Percentiles rank a stretch among this genome's conserved stretches.
These are phyloP conservation scores for Lactarius sanguifluus DNA, from an alignment of 768 basidiomycete genomes.

Conservation along the genomic window DNA sequence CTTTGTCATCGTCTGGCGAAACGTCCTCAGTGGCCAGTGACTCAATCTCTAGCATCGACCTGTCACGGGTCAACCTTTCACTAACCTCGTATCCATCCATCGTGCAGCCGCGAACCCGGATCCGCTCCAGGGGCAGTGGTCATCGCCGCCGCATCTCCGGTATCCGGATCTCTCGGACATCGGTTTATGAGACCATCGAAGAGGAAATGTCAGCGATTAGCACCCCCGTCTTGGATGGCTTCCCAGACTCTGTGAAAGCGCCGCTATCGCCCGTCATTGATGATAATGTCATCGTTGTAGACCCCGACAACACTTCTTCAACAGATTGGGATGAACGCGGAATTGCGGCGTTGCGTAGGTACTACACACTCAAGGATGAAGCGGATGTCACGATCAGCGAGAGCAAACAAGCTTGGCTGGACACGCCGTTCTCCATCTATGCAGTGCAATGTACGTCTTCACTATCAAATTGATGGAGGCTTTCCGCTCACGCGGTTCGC, in stretches of 20 bases:
- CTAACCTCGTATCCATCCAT: constrained; percentile 52
- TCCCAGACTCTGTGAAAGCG: constrained; percentile 20
- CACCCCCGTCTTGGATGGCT: constrained; percentile 29
- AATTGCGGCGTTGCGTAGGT: constrained; percentile 60
- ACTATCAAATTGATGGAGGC: neutral
- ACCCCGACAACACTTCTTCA: constrained; percentile 50
- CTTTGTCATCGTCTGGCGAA: constrained; percentile 60
- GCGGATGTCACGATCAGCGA: constrained; percentile 63
- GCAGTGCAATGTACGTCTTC: constrained; percentile 64
- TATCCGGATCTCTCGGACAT: constrained; percentile 59
- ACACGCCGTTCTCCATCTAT: constrained; percentile 73
- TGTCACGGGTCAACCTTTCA: constrained; percentile 56
- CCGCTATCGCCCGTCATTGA: constrained; percentile 17
- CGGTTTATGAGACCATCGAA: constrained; percentile 78
- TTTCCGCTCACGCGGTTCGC: constrained; percentile 11
- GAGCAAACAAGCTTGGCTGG: constrained; percentile 62
- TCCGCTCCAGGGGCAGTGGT: constrained; percentile 59
- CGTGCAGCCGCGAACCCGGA: constrained; percentile 46
- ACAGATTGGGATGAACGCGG: constrained; percentile 68
- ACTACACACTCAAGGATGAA: constrained; percentile 68
- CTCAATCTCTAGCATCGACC: constrained; percentile 70
- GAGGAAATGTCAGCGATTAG: constrained; percentile 54
- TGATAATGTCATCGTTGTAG: constrained; percentile 48
- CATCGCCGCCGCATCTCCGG: constrained; percentile 72
- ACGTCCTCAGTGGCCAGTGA: constrained; percentile 67